Evolutionary conservation across 345 rosid species (phyloP).

Genomic region (Turritis glabra): DNA sequence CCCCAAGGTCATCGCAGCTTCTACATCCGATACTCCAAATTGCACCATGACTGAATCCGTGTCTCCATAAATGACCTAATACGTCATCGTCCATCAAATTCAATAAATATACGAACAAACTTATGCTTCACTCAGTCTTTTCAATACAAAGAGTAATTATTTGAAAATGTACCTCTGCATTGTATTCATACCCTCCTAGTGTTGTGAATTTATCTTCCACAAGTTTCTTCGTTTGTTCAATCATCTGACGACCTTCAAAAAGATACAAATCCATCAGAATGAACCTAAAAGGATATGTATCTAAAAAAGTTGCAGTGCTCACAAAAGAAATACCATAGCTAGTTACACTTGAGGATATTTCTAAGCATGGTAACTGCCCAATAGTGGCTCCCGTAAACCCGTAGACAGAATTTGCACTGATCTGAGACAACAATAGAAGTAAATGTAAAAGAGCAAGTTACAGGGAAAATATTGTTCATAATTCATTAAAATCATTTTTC

Average conservation of each 20-base stretch:
- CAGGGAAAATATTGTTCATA: background rate
- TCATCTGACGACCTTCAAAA: constrained; percentile 91
- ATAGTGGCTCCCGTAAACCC: constrained; percentile 98
- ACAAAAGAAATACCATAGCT: constrained; percentile 75
- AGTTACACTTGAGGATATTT: constrained; percentile 97
- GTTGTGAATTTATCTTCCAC: constrained; percentile 89
- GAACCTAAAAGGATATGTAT: constrained; percentile 11
- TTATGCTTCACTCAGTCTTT: constrained; percentile 14
- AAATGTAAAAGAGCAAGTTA: constrained; percentile 5
- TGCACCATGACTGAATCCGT: constrained; percentile 99
- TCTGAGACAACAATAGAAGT: constrained; percentile 45
- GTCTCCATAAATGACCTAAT: constrained; percentile 94
- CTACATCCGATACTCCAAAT: constrained; percentile 80
- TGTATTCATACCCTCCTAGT: constrained; percentile 72
- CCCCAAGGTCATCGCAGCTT: constrained; percentile 85
- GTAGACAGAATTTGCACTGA: constrained; percentile 97
- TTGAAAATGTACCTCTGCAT: constrained; percentile 69
- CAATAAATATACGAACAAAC: constrained; percentile 3
- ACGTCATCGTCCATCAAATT: constrained; percentile 15
- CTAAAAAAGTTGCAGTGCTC: constrained; percentile 7
- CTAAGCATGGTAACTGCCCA: constrained; percentile 91
- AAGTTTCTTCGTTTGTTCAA: constrained; percentile 88
- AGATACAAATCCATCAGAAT: constrained; percentile 34
- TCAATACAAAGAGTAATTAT: constrained; percentile 9
- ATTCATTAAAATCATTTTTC: background rate